Evolutionary conservation across 305 asterid genomes (phyloP).

Genomic region (Plantago lanceolata): DNA sequence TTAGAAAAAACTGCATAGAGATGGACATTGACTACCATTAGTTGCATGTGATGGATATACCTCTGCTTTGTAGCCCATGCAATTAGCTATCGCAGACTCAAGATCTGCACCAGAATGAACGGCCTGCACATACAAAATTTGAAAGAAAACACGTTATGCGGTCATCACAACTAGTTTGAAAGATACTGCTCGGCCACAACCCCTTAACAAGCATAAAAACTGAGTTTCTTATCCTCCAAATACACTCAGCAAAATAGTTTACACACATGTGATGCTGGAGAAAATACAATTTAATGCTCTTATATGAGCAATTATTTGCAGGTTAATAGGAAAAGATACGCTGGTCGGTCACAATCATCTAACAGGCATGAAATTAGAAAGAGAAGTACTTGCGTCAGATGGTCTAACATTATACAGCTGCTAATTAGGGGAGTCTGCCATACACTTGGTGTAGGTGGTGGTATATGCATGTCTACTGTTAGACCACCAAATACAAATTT

Average conservation of each 20-base stretch:
- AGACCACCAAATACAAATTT: too few species aligned
- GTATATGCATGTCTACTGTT: too few species aligned
- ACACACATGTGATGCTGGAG: constrained; percentile 10
- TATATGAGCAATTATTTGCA: constrained; percentile 18
- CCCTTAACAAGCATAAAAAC: constrained; percentile 5
- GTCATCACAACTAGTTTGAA: constrained; percentile 4
- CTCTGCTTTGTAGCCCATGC: constrained; percentile 92
- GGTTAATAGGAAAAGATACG: neutral
- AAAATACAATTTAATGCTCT: constrained; percentile 1
- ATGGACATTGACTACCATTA: constrained; percentile 11
- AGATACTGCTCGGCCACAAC: constrained; percentile 15
- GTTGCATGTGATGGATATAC: constrained; percentile 36
- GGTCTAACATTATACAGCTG: too few species aligned
- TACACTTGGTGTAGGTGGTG: too few species aligned
- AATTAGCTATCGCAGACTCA: constrained; percentile 87
- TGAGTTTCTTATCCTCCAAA: neutral
- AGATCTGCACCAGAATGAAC: constrained; percentile 99
- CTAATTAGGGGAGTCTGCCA: too few species aligned
- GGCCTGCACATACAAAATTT: constrained; percentile 52
- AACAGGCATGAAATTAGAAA: too few species aligned
- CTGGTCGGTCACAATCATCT: too few species aligned
- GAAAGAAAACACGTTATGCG: constrained; percentile 11
- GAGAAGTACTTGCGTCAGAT: too few species aligned
- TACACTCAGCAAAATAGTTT: neutral
- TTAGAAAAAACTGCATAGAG: constrained; percentile 21